Conservation (phyloP, 202 grass and related monocot genomes). For the Sporobolus alterniflorus region DNA sequence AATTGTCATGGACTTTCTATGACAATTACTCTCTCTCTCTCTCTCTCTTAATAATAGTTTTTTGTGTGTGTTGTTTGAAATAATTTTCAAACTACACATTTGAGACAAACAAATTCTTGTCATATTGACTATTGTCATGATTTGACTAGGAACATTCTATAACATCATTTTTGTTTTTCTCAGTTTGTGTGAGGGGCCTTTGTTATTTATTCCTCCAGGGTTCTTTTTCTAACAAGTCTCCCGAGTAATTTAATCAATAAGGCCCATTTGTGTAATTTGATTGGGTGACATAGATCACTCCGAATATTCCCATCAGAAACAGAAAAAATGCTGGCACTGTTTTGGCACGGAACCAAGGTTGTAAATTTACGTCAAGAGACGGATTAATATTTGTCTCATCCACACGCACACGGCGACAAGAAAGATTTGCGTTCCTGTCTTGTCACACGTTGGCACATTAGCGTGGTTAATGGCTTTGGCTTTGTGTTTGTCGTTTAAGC, state of each 20-base stretch:
- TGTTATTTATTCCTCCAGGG: neutral
- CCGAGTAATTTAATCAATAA: neutral
- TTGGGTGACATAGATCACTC: conserved; percentile 14
- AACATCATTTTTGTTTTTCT: neutral
- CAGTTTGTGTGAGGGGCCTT: neutral
- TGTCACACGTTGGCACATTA: conserved; percentile 52
- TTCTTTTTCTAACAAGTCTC: neutral
- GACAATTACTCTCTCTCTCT: too few species aligned
- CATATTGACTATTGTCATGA: neutral
- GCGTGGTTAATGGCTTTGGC: conserved; percentile 43
- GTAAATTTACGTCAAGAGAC: conserved; percentile 31
- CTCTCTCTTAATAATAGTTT: neutral
- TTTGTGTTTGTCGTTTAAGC: conserved; percentile 56
- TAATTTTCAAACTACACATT: too few species aligned
- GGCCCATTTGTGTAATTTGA: neutral
- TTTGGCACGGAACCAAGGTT: conserved; percentile 26
- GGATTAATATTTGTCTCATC: conserved; percentile 37
- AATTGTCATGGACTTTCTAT: too few species aligned
- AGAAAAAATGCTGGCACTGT: conserved; percentile 9
- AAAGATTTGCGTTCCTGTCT: conserved; percentile 47
- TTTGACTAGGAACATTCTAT: neutral
- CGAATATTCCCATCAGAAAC: conserved; percentile 29
- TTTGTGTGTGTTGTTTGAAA: too few species aligned
- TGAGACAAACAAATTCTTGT: too few species aligned
- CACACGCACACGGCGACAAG: conserved; percentile 4